Base-by-base conservation (phyloP, 2,329 filamentous ascomycete species). In the Cercospora zeae-maydis region DNA sequence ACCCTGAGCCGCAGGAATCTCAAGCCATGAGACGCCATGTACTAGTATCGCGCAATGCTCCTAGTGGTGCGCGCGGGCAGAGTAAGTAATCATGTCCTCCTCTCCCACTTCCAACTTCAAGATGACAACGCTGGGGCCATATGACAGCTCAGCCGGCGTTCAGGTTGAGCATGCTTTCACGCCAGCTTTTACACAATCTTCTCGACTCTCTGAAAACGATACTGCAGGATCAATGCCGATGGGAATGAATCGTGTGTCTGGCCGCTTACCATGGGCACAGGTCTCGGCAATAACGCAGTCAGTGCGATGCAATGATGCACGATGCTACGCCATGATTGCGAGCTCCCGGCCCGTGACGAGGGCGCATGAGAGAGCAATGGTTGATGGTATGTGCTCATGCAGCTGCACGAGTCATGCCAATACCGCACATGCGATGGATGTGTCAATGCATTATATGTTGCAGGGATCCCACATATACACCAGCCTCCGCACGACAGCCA, bases 81-180 rank as follows among this genome's bases (percentile, higher is more conserved):
- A 33, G 62, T 60, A 53, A 62, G 57, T 59, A 13, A 52, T 30
- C 31, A 42, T n/a, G 27, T 30, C 30, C 39, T 24, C 33, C 27
- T 58, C 13, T 7, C 13, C 42, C 51, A 21, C 3, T 21, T 61
- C 14, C 51, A 47, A 39, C 36, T 13, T 34, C 45, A 57, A 65
- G 69, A 71, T 71, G 69, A 71, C 49, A 68, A 58, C 66, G 68
- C 69, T 74, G 72, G 72, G 72, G 72, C 72, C 72, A 74, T 71
- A 70, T 69, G 68, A 74, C 37, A 56, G 31, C 66, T 59, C 67
- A 72, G 65, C 70, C 69, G 64, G 21, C 1, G 39, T 16, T 45
- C 67, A 66, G 71, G 71, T 73, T 68, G 70, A 63, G 60, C 58
- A 69, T 74, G 72, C 68, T 73, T 73, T 66, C 58, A 72, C 42